These are phyloP conservation scores for Alternaria consortialis DNA, from an alignment of 2,329 filamentous ascomycete genomes.

Conservation along the genomic window DNA sequence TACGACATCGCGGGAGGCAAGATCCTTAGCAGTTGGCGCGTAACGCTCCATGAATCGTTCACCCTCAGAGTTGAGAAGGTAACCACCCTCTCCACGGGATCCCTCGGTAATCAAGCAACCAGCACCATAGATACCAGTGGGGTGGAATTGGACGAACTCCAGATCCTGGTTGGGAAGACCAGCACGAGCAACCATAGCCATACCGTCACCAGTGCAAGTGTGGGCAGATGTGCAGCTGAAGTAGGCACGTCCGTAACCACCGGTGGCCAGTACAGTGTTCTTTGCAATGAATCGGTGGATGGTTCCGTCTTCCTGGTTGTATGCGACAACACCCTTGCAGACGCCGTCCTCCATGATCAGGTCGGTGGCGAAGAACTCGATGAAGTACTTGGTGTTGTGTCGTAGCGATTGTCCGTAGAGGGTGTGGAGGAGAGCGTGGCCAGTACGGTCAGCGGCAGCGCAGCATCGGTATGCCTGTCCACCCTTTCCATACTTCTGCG, in stretches of 20 bases:
- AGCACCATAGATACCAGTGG: slow-evolving; percentile 98
- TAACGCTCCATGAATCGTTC: slow-evolving; percentile 99
- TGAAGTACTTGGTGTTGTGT: slow-evolving; percentile 99
- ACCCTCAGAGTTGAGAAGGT: slow-evolving; percentile 95
- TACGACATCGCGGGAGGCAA: slow-evolving; percentile 94
- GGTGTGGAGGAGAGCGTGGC: slow-evolving; percentile 96
- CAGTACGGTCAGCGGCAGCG: slow-evolving; percentile 94
- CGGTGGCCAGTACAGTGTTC: slow-evolving; percentile 96
- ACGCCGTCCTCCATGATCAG: slow-evolving; percentile 97
- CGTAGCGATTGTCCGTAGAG: slow-evolving; percentile 96
- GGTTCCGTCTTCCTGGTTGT: slow-evolving; percentile 98
- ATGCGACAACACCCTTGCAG: slow-evolving; percentile 95
- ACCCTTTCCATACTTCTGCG: slow-evolving; percentile 92
- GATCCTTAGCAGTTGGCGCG: slow-evolving; percentile 96
- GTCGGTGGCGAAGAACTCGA: slow-evolving; percentile 97
- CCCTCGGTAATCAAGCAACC: slow-evolving; percentile 96
- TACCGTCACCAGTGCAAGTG: slow-evolving; percentile 98
- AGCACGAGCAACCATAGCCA: slow-evolving; percentile 98
- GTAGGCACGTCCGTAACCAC: slow-evolving; percentile 97
- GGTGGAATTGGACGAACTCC: slow-evolving; percentile 99
- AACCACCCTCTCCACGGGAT: slow-evolving; percentile 96
- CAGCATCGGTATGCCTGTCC: slow-evolving; percentile 98
- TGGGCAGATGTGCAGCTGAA: slow-evolving; percentile 98
- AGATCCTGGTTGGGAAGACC: slow-evolving; percentile 99
- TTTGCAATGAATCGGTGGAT: slow-evolving; percentile 96